Conservation (phyloP, 345 rosid species). For the Salix exigua region DNA sequence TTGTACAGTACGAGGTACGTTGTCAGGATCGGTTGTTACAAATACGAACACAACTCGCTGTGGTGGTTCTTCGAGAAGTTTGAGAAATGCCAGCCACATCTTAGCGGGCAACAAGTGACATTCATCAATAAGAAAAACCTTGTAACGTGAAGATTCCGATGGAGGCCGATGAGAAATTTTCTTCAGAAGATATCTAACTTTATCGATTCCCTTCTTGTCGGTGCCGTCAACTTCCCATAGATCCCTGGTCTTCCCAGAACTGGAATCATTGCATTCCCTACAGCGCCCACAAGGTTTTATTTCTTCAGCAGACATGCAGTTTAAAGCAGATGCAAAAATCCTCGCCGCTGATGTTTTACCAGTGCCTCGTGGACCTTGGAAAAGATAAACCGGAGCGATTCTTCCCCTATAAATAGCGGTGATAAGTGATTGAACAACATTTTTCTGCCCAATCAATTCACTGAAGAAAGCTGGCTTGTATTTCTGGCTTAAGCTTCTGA, state of each 20-base stretch:
- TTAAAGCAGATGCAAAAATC: slow-evolving; percentile 81
- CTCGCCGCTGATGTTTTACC: slow-evolving; percentile 90
- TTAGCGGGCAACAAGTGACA: slow-evolving; percentile 87
- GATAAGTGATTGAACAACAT: slow-evolving; percentile 76
- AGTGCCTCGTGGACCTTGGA: slow-evolving; percentile 95
- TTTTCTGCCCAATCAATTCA: slow-evolving; percentile 86
- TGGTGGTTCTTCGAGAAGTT: slow-evolving; percentile 82
- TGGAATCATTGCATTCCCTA: slow-evolving; percentile 64
- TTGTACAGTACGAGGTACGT: slow-evolving; percentile 90
- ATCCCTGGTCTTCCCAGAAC: slow-evolving; percentile 62
- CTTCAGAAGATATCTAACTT: slow-evolving; percentile 54
- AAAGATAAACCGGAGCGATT: slow-evolving; percentile 88
- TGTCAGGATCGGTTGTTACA: slow-evolving; percentile 85
- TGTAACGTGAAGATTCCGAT: slow-evolving; percentile 43
- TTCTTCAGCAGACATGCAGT: slow-evolving; percentile 65
- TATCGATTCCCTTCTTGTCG: slow-evolving; percentile 62
- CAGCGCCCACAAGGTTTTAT: slow-evolving; percentile 86
- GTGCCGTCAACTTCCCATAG: slow-evolving; percentile 82
- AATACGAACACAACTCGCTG: slow-evolving; percentile 72
- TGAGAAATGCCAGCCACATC: slow-evolving; percentile 85
- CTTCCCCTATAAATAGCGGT: slow-evolving; percentile 71
- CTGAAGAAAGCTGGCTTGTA: slow-evolving; percentile 78
- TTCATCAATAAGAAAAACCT: slow-evolving; percentile 78
- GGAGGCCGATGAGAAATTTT: slow-evolving; percentile 50
- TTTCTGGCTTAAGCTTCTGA: slow-evolving; percentile 76